Evolutionary conservation across 2,329 filamentous ascomycete genomes (phyloP).

Genomic region (Aspergillus caelatus): DNA sequence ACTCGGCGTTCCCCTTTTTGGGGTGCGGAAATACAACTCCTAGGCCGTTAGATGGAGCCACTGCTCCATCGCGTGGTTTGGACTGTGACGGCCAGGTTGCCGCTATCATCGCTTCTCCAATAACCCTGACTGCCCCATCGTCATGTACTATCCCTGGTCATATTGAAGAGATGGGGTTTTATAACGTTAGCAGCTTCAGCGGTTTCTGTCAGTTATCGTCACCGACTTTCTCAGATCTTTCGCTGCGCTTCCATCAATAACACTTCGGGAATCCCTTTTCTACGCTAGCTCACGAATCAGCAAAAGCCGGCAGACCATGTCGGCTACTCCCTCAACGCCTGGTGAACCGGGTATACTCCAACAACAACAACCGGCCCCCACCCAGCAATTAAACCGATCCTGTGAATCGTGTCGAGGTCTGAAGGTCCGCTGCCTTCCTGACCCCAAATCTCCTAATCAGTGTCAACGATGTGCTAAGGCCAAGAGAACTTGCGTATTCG

Average conservation of each 20-base stretch:
- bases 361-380: slow-evolving; percentile 17
- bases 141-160: background rate
- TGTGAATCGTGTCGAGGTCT: slow-evolving; percentile 41
- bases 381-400: slow-evolving; percentile 38
- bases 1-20: slow-evolving; percentile 1
- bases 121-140: background rate
- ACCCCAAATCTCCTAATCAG: slow-evolving; percentile 32
- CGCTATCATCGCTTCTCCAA: background rate
- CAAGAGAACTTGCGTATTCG: slow-evolving; percentile 37
- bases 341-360: slow-evolving; percentile 24
- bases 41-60: background rate
- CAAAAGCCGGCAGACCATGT: slow-evolving; percentile 24
- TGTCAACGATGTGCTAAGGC: slow-evolving; percentile 41
- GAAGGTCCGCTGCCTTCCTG: slow-evolving; percentile 41
- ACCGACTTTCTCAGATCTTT: background rate
- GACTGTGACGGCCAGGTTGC: background rate
- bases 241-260: background rate
- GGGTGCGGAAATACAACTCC: slow-evolving; percentile 4
- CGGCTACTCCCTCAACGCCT: slow-evolving; percentile 25
- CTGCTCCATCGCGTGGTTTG: slow-evolving; percentile 3
- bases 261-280: background rate
- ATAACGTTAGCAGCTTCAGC: slow-evolving; percentile 1
- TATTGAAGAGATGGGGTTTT: background rate
- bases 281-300: background rate
- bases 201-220: slow-evolving; percentile 3